These are phyloP conservation scores for Lyophyllum semitale DNA, from an alignment of 768 basidiomycete genomes.

Conservation along the genomic window DNA sequence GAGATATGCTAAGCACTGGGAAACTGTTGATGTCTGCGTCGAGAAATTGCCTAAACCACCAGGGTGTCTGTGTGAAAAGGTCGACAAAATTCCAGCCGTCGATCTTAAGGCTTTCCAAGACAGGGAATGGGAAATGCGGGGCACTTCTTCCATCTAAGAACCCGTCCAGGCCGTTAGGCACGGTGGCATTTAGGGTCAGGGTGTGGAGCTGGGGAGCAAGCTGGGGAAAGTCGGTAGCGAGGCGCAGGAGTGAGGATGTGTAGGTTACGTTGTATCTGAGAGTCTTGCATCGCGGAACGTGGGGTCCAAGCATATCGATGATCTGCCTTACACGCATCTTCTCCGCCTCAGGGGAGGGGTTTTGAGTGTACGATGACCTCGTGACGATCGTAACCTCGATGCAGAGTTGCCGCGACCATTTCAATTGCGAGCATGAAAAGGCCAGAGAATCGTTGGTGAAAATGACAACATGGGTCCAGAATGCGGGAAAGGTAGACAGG, in stretches of 20 bases:
- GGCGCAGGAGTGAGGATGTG: neutral
- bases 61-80: neutral
- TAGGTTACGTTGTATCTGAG: neutral
- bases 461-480: neutral
- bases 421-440: neutral
- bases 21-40: neutral
- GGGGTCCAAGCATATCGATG: neutral
- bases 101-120: neutral
- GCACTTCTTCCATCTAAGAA: neutral
- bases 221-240: conserved; percentile 1
- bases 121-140: neutral
- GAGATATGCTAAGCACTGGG: neutral
- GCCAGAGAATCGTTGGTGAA: neutral
- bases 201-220: neutral
- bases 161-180: neutral
- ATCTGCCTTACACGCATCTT: neutral
- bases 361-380: neutral
- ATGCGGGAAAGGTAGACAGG: neutral
- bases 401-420: neutral
- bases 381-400: neutral
- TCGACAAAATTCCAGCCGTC: conserved; percentile 1
- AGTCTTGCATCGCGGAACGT: neutral
- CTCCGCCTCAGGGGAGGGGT: neutral
- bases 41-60: neutral
- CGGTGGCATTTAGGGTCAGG: neutral